Evolutionary conservation across 2,329 filamentous ascomycete genomes (phyloP).

Genomic region (Immersiporthe knoxdaviesiana): DNA sequence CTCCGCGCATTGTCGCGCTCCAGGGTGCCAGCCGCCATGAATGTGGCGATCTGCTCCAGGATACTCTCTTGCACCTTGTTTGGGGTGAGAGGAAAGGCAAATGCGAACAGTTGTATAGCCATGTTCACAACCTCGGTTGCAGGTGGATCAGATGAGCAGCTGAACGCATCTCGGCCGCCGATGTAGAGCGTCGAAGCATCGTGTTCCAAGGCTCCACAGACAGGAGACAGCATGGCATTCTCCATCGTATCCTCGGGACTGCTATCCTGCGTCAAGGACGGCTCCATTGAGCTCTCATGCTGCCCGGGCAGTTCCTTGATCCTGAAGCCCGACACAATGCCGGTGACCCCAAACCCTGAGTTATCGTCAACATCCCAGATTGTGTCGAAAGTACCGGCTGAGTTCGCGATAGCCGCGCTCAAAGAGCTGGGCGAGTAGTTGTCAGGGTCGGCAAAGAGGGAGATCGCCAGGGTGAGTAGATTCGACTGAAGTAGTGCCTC

Average conservation of each 20-base stretch:
- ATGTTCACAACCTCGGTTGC: slow-evolving; percentile 93
- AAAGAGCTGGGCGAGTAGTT: slow-evolving; percentile 83
- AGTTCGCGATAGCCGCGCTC: slow-evolving; percentile 88
- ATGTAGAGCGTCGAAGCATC: slow-evolving; percentile 84
- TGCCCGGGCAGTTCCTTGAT: slow-evolving; percentile 72
- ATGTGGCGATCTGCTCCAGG: slow-evolving; percentile 89
- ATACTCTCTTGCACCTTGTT: slow-evolving; percentile 95
- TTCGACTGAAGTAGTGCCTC: slow-evolving; percentile 91
- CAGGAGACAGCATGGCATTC: slow-evolving; percentile 65
- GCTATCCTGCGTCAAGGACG: slow-evolving; percentile 51
- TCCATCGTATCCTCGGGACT: slow-evolving; percentile 70
- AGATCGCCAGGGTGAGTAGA: slow-evolving; percentile 83
- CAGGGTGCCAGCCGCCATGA: slow-evolving; percentile 77
- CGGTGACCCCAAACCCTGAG: slow-evolving; percentile 89
- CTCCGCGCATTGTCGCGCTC: slow-evolving; percentile 87
- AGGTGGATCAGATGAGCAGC: slow-evolving; percentile 71
- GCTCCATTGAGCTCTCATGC: slow-evolving; percentile 56
- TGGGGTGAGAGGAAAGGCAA: slow-evolving; percentile 85
- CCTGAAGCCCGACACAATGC: slow-evolving; percentile 77
- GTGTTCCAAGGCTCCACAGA: slow-evolving; percentile 84
- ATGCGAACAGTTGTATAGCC: slow-evolving; percentile 90
- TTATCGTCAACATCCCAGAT: slow-evolving; percentile 97
- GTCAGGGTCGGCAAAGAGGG: slow-evolving; percentile 90
- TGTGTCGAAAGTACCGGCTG: slow-evolving; percentile 86
- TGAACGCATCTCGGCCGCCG: slow-evolving; percentile 50